phyloP scores from a whole-genome alignment of 164 flowering plant species.

The Hamamelis virginiana region DNA sequence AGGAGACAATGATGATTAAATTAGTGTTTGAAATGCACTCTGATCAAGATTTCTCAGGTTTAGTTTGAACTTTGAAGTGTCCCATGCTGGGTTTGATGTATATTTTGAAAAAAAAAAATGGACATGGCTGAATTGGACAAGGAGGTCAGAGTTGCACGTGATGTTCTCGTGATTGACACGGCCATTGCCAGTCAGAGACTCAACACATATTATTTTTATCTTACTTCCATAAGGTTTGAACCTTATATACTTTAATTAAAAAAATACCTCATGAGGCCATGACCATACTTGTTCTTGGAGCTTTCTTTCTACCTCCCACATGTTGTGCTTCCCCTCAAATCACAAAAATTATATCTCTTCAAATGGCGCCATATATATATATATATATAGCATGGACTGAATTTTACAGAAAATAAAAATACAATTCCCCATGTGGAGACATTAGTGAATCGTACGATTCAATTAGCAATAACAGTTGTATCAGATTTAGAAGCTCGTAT shows the following conservation, averaged over 20 bases:
- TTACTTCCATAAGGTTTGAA: background rate
- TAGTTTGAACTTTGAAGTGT: slow-evolving; percentile 14
- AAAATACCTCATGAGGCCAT: background rate
- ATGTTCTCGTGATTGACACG: slow-evolving; percentile 32
- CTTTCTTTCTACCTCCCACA: slow-evolving; percentile 12
- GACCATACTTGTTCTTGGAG: slow-evolving; percentile 16
- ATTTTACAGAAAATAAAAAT: background rate
- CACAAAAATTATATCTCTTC: background rate
- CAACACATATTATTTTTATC: background rate
- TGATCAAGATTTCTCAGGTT: slow-evolving; percentile 14
- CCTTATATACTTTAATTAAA: background rate
- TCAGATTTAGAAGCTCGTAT: background rate
- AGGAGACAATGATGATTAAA: slow-evolving; percentile 15
- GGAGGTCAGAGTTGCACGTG: slow-evolving; percentile 45
- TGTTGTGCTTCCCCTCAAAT: slow-evolving; percentile 3
- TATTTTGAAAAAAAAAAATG: background rate
- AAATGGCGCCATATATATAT: too few species aligned
- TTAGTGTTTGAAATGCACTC: slow-evolving; percentile 7
- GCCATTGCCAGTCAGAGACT: slow-evolving; percentile 20
- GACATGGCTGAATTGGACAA: slow-evolving; percentile 20
- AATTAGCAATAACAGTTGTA: slow-evolving; percentile 7
- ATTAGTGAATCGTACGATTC: background rate
- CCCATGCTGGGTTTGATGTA: slow-evolving; percentile 16
- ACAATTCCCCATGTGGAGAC: background rate
- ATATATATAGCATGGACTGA: too few species aligned